A percentile compares a stretch with the other conserved stretches of the same genome.
These are phyloP conservation scores for Phytophthora constricta DNA, from an alignment of 352 stramenopile species.

Conservation along the genomic window DNA sequence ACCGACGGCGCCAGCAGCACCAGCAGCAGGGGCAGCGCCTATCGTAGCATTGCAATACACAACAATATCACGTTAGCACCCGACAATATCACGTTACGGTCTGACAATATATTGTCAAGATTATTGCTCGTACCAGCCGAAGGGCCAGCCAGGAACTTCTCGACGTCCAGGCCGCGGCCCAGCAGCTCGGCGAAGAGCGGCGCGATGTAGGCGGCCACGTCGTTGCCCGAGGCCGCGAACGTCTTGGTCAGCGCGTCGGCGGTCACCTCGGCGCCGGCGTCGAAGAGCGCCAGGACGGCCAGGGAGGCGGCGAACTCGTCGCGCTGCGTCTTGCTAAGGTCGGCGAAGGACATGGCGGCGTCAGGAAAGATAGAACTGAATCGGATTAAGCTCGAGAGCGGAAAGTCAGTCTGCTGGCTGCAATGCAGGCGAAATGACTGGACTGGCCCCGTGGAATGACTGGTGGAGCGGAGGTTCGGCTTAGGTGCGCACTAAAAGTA, in stretches of 20 bases:
- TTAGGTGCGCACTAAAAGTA: conserved; percentile 8
- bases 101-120: conserved; percentile 9
- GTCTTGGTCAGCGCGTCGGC: conserved; percentile 81
- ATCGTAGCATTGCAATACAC: background rate
- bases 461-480: conserved; percentile 63
- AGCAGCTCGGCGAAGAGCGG: conserved; percentile 88
- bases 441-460: conserved; percentile 58
- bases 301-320: conserved; percentile 88
- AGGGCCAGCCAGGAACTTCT: conserved; percentile 89
- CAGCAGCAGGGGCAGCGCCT: conserved; percentile 69
- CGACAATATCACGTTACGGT: background rate
- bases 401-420: conserved; percentile 74
- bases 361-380: conserved; percentile 80
- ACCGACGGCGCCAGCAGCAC: conserved; percentile 51
- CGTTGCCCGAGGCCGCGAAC: conserved; percentile 80
- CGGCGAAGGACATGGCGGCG: conserved; percentile 85
- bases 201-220: conserved; percentile 79
- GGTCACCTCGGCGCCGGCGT: conserved; percentile 77
- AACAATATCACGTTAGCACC: too few relatives aligned
- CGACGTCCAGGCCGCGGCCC: conserved; percentile 79
- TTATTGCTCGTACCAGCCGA: conserved; percentile 71
- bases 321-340: conserved; percentile 83
- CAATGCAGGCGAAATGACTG: too few relatives aligned
- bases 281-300: conserved; percentile 81
- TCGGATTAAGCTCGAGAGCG: conserved; percentile 86